Base-by-base conservation (phyloP, 2,329 filamentous ascomycete genomes). In the Lecanosticta acicola region DNA sequence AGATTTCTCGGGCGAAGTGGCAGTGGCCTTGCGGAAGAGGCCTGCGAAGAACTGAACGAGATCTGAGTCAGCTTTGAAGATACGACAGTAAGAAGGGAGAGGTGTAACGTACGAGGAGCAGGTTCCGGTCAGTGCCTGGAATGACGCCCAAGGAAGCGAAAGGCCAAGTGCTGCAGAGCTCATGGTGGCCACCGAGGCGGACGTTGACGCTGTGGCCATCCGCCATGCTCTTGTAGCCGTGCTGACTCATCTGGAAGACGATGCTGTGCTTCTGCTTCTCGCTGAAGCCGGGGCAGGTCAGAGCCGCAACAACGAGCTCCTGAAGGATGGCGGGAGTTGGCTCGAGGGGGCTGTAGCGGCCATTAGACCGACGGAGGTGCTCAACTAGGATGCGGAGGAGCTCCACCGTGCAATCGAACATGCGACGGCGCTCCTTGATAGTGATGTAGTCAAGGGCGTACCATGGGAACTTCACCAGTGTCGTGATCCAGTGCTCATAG, bases 381-480 rank as follows among this genome's bases (percentile, higher is more conserved):
- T 39, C 42, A 32, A 61, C 52, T 11, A 67, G 54, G 4, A 43
- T 47, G 18, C 52, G 45, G 36, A 64, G 41, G 32, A 60, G 50
- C 4, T 41, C 14, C n/a, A 56, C 33, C 10, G 58, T 50, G 37
- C 54, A 58, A 11, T 69, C 60, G 59, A 71, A 76, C 20, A 78
- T 55, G 8, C 60, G 50, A 44, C 72, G 70, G 39, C 73, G 72
- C 46, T 75, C 70, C 34, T 63, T 59, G 17, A 78, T 57, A 1
- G 67, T 72, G 57, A 76, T 73, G 48, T 71, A 55, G 11, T 65
- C 55, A 9, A 64, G 59, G 3, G 69, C 68, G 38, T 66, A 67
- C 74, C 74, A 78, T 2, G 75, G 75, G 49, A 72, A 78, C 71
- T 77, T 78, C 62, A 71, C 67, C 14, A 78, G 60, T 3, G 71